Evolutionary conservation across 768 basidiomycete genomes (phyloP).

Genomic region (Cyclocybe aegerita): DNA sequence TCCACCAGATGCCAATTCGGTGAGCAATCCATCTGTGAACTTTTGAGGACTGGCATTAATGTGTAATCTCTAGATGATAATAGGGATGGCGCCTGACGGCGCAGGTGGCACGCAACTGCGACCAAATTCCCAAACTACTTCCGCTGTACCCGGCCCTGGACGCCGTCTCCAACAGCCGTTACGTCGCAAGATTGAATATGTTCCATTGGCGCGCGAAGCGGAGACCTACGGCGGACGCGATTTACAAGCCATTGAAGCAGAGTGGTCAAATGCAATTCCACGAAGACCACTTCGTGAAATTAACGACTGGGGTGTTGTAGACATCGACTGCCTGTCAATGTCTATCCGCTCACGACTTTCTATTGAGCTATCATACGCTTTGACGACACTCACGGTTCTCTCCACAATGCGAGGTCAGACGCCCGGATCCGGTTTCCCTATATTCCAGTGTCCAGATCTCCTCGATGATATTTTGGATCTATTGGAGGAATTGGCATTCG

Average conservation of each 20-base stretch:
- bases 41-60: constrained; percentile 5
- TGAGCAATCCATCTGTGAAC: constrained; percentile 27
- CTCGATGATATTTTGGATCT: constrained; percentile 87
- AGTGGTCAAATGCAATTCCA: constrained; percentile 49
- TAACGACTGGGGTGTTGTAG: constrained; percentile 85
- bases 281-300: constrained; percentile 66
- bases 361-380: constrained; percentile 83
- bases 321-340: constrained; percentile 93
- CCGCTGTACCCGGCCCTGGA: constrained; percentile 26
- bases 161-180: constrained; percentile 50
- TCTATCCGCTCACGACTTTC: constrained; percentile 84
- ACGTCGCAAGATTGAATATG: constrained; percentile 85
- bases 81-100: constrained; percentile 27
- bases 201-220: constrained; percentile 74
- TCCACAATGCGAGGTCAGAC: constrained; percentile 72
- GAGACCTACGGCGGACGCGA: constrained; percentile 84
- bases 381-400: constrained; percentile 83
- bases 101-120: constrained; percentile 17
- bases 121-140: constrained; percentile 26
- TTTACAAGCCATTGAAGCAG: constrained; percentile 61
- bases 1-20: constrained; percentile 43
- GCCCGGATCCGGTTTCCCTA: constrained; percentile 69
- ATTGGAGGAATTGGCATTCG: constrained; percentile 79
- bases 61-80: constrained; percentile 21
- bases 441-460: constrained; percentile 75